Evolutionary conservation across 768 basidiomycete species (phyloP).

Genomic region (Hygrocybe punicea): DNA sequence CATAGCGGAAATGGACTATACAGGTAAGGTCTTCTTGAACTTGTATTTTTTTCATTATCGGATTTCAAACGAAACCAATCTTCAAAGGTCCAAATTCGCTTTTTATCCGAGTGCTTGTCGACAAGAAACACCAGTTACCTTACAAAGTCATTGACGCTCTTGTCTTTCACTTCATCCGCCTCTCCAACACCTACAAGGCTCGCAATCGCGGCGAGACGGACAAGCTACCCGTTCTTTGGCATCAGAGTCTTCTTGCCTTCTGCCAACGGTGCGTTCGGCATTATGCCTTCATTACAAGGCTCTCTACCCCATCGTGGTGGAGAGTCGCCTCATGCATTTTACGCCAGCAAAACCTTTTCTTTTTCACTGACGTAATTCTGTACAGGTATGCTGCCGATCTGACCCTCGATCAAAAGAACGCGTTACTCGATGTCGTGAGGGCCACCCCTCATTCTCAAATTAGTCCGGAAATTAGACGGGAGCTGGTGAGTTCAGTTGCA

Average conservation of each 20-base stretch:
- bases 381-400: slow-evolving; percentile 87
- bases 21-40: slow-evolving; percentile 46
- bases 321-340: slow-evolving; percentile 1
- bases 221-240: slow-evolving; percentile 95
- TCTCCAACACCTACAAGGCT: slow-evolving; percentile 86
- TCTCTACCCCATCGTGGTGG: neutral
- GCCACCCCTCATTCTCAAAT: slow-evolving; percentile 86
- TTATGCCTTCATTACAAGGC: neutral
- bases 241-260: slow-evolving; percentile 93
- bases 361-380: no score
- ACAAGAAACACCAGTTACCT: slow-evolving; percentile 97
- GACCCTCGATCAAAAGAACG: slow-evolving; percentile 96
- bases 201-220: slow-evolving; percentile 65
- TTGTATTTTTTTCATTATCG: slow-evolving; percentile 8
- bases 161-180: slow-evolving; percentile 96
- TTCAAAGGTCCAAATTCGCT: slow-evolving; percentile 80
- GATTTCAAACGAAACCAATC: slow-evolving; percentile 12
- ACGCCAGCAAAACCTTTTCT: neutral
- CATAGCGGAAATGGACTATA: slow-evolving; percentile 94
- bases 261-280: slow-evolving; percentile 66
- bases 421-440: slow-evolving; percentile 88
- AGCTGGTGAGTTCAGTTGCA: slow-evolving; percentile 81
- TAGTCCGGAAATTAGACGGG: slow-evolving; percentile 83
- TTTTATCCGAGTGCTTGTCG: slow-evolving; percentile 93
- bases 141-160: slow-evolving; percentile 97